These are phyloP conservation scores for Hygrophoropsis aurantiaca DNA, from an alignment of 768 basidiomycete species.

Conservation along the genomic window DNA sequence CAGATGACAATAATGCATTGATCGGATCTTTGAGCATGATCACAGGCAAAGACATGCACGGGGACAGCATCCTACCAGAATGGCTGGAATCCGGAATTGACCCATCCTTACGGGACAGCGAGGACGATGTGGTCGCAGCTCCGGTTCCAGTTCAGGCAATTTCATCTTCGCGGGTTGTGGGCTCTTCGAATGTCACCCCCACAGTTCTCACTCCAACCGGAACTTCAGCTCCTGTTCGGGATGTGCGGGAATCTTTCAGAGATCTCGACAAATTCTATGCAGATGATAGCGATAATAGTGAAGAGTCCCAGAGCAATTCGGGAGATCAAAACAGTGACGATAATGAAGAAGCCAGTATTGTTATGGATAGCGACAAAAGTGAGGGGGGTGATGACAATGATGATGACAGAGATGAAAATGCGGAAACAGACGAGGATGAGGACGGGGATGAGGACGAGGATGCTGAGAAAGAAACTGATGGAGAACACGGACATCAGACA, in stretches of 20 bases:
- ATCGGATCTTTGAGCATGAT: conserved; percentile 71
- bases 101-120: conserved; percentile 66
- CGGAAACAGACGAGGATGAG: conserved; percentile 14
- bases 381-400: conserved; percentile 8
- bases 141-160: conserved; percentile 38
- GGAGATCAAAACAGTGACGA: conserved; percentile 36
- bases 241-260: conserved; percentile 46
- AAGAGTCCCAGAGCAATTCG: conserved; percentile 25
- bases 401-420: conserved; percentile 23
- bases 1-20: conserved; percentile 40
- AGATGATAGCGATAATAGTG: conserved; percentile 34
- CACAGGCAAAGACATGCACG: conserved; percentile 51
- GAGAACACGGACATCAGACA: neutral
- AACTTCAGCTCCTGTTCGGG: conserved; percentile 43
- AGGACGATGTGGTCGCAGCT: conserved; percentile 45
- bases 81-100: conserved; percentile 91
- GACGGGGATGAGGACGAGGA: conserved; percentile 24
- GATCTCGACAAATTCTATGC: conserved; percentile 81
- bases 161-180: conserved; percentile 34
- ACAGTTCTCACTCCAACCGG: conserved; percentile 58
- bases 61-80: conserved; percentile 65
- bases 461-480: conserved; percentile 29
- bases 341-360: conserved; percentile 28
- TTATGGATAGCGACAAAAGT: conserved; percentile 32
- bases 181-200: conserved; percentile 38